Base-by-base conservation (phyloP, 768 basidiomycete genomes). In the Exidia glandulosa region DNA sequence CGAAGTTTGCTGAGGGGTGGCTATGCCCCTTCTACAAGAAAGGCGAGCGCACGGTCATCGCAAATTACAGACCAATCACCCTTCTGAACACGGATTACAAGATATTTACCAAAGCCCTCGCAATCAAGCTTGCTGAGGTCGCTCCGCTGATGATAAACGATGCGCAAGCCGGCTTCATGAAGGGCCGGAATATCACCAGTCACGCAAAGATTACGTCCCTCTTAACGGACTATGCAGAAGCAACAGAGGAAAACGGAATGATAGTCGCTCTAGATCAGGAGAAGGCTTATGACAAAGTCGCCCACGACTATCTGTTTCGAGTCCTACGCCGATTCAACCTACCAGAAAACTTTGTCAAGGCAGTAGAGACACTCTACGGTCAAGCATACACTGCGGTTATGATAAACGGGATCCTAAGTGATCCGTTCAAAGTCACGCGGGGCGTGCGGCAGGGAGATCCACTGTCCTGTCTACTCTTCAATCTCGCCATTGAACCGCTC, bases 371-470 rank as follows among this genome's bases (percentile, higher is more conserved):
- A 1, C 66, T 67, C 3, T 67, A 67, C 58, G 10, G 2, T 2
- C 2, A 29, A 16, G 66, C 66, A 4, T 27, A 52, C 5, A 65
- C 66, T 1, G 1, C 19, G 2, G 62, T 67, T 2, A 61, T 66
- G 2, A 55, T 67, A 1, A 67, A 67, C 47, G 56, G 64, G 2
- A 52, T 16, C 6, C 3, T 45, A 2, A 59, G 58, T 25, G 23
- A 2, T 0, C 32, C 32, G 2, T 67, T 59, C 47, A 1, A 34
- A 6, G 59, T 67, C 3, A 54, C 54, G 3, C 56, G 66, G 58
- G 66, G 66, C 1, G 66, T 67, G 1, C 7, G 66, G 5, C 66
- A 66, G 50, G 66, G 66, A 0, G 66, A 67, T 59, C 66, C 66
- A 2, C 29, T 66, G 25, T 67, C 66, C 2, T 67, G 66, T 58